These are phyloP conservation scores for Neonectria sp. DNA, from an alignment of 2,329 filamentous ascomycete species.

Conservation along the genomic window DNA sequence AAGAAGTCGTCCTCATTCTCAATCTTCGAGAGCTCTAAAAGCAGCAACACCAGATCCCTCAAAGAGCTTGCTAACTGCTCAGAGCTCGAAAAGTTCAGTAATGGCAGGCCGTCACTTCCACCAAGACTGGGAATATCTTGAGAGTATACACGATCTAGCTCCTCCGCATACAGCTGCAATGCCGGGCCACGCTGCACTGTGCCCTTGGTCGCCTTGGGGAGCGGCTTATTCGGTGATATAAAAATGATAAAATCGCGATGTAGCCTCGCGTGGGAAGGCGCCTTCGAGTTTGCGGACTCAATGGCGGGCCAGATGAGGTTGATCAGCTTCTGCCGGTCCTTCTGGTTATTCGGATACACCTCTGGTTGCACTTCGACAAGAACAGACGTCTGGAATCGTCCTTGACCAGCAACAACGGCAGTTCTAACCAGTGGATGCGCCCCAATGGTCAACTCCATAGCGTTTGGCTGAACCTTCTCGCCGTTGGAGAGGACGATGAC, in stretches of 20 bases:
- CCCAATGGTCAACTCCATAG: not conserved
- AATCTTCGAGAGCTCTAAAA: too few relatives aligned
- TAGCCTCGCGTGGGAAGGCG: not conserved
- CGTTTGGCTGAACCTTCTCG: slow-evolving; percentile 4
- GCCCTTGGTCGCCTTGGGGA: too few relatives aligned
- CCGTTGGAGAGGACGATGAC: slow-evolving; percentile 8
- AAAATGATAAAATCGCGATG: not conserved
- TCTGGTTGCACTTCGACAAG: not conserved
- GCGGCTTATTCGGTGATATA: too few relatives aligned
- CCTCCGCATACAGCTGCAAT: too few relatives aligned
- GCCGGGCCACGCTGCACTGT: too few relatives aligned
- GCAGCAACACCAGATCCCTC: too few relatives aligned
- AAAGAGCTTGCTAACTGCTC: too few relatives aligned
- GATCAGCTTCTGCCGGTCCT: not conserved
- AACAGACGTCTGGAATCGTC: slow-evolving; percentile 4
- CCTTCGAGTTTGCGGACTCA: not conserved
- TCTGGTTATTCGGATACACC: not conserved
- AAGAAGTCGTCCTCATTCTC: too few relatives aligned
- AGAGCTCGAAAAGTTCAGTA: too few relatives aligned
- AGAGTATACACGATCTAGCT: too few relatives aligned
- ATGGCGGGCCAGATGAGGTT: slow-evolving; percentile 3
- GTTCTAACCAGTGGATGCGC: not conserved
- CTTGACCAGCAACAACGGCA: not conserved
- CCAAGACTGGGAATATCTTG: too few relatives aligned
- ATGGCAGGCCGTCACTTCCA: too few relatives aligned